Base-by-base conservation (phyloP, 495 filamentous ascomycete genomes). In the Jackrogersella multiformis region DNA sequence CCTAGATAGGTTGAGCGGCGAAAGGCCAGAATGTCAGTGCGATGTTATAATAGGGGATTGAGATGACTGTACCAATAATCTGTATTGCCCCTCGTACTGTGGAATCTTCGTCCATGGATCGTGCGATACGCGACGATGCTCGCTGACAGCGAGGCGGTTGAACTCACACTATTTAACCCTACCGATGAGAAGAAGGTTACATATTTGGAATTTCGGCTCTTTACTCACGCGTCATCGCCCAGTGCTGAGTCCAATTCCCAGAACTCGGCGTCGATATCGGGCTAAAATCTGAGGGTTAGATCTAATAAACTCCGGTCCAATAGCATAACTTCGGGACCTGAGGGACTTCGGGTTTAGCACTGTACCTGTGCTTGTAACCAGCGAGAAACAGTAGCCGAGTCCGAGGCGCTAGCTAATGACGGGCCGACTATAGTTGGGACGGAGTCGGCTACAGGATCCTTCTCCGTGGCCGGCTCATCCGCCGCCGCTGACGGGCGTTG, bases 41-140 rank as follows among this genome's bases (percentile, higher is more conserved):
- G 18, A 5, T 8, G 26, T 35, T 21, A 34, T 9, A 26, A n/a
- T 15, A 1, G 18, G 10, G 6, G 10, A 16, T 3, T 12, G 10
- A 5, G 18, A 18, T 24, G 32, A 44, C 41, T 18, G 28, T 48
- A 74, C 78, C 78, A 79, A 53, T 75, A 76, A 10, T 76, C 62
- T 1, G 68, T 71, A 35, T 71, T 53, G 9, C 69, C 56, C 9
- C 48, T 70, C 13, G 69, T 63, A 51, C 68, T 77, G 64, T 79
- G 79, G 55, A 72, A 81, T 0, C 73, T 79, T 26, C 79, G 68
- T 4, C 78, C 78, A 12, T 80, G 66, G 21, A 81, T 74, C 9
- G 63, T 77, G 7, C 78, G 71, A 51, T 83, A 84, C 10, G 80
- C 72, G 5, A 80, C 38, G 13, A 85, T 79, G 49, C 74, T 80